Evolutionary conservation across 176 grass and related monocot species (phyloP), one percentile per base, ranked within the genome.

Genomic region (Typha latifolia): DNA sequence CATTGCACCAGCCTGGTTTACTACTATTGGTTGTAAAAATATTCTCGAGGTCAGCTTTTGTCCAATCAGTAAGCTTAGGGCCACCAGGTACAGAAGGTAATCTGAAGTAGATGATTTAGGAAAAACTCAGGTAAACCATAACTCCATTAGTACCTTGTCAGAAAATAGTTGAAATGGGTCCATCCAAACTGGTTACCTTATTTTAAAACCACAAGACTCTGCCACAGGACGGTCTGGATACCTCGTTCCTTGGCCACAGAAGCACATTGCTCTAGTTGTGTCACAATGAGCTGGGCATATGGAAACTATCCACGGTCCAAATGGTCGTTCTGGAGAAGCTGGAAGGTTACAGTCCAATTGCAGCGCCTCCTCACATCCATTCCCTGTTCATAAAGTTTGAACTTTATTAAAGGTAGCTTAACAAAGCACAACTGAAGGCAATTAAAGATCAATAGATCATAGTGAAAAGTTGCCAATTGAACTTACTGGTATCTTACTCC

Each of bases 1-100:
- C 85, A 82, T 97, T 97, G 77, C 93, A 97, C 93, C 93, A 97
- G 53, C 93, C 93, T 49, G 43, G 74, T 69, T 84, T 79, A 79
- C 80, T 89, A 61, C 62, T 57, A 68, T 97, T 97, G 71, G 68
- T 89, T 62, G 87, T 92, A 78, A 92, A 92, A 62, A 92, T 65
- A 61, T 86, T 91, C 29, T 91, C 85, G n/a, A 83, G 82, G 77
- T 97, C 88, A 32, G 72, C 78, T 64, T 85, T 80, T 65, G 55
- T 72, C 93, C 93, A 97, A 48, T 97, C 63, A 12, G 78, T 89
- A 69, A 84, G 65, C 72, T 87, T 84, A 0, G 78, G 88, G 26
- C 52, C 85, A 69, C 51, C 88, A 72, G 82, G 82, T 84, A 84
- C 80, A 43, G 85, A 72, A 61, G 88, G 93, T 21, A 49, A 31